Evolutionary conservation across 495 filamentous ascomycete species (phyloP), one percentile per base, ranked within the genome.

Genomic region (Neurospora sublineolata): DNA sequence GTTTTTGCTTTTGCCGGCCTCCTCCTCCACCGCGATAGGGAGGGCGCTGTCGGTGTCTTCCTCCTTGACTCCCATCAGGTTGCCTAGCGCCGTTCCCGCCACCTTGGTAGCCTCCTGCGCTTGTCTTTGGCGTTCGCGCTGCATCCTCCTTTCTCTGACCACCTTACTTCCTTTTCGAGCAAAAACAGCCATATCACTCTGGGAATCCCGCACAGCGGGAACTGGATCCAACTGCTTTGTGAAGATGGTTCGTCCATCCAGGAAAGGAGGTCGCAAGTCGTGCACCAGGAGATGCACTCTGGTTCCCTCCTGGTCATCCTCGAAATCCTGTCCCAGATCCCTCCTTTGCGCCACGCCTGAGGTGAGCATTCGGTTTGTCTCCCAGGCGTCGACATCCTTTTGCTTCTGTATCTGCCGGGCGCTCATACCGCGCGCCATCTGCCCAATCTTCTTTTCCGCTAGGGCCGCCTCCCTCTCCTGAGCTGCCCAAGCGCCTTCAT

Each of bases 141-240:
- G 94, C 81, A 94, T 92, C 72, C 96, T 84, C 75, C 90, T 89
- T 72, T 99, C 95, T 76, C 90, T 91, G 11, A 99, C 96, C 8
- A 97, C 92, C 75, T 87, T 91, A 77, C 95, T 98, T 2, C 96
- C 96, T 81, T 97, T 98, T 27, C 94, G 89, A 83, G 92, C 94
- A 75, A 98, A 99, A 16, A 99, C 93, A 10, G 96, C 96, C 96
- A 99, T 97, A 76, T 99, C 96, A 79, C 96, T 98, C 80, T 98
- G 95, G 16, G 93, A 90, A 78, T 99, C 96, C 16, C 91, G 86
- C 14, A 99, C 91, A 10, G 96, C 96, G 5, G 94, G 93, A 5
- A 99, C 91, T 0, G 96, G 96, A 68, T 98, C 96, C 67, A 98
- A 81, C 82, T 99, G 96, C 80, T 97, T 97, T 3, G 96, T 98